phyloP scores from a whole-genome alignment of 768 basidiomycete genomes.

The Lentinula sp. region DNA sequence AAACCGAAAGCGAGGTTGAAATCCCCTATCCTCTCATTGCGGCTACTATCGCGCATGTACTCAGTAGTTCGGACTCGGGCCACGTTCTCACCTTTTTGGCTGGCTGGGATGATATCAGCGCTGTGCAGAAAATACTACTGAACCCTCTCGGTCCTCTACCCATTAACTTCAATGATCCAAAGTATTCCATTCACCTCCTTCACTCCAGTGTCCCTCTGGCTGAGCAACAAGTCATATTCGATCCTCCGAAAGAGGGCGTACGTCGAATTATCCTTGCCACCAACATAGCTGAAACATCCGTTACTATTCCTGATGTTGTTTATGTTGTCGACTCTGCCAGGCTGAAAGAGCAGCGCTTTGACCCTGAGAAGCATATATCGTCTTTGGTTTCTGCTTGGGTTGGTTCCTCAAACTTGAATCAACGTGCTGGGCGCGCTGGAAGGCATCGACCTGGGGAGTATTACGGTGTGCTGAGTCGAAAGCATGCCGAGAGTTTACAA shows the following conservation, averaged over 20 bases:
- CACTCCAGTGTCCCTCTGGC: constrained; percentile 86
- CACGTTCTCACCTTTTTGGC: constrained; percentile 89
- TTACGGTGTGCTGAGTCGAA: constrained; percentile 71
- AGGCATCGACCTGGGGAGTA: constrained; percentile 90
- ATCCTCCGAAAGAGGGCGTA: constrained; percentile 69
- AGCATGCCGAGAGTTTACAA: constrained; percentile 53
- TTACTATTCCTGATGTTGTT: constrained; percentile 93
- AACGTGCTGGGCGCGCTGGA: constrained; percentile 89
- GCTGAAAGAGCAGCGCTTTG: constrained; percentile 85
- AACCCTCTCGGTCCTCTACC: constrained; percentile 43
- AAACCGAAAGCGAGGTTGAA: constrained; percentile 53
- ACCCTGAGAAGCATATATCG: constrained; percentile 84
- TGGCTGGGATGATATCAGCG: constrained; percentile 88
- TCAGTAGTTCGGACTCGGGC: constrained; percentile 69
- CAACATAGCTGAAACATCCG: constrained; percentile 92
- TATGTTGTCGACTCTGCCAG: constrained; percentile 89
- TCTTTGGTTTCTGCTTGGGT: constrained; percentile 90
- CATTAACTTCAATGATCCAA: constrained; percentile 55
- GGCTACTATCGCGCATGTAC: constrained; percentile 72
- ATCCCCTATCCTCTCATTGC: constrained; percentile 79
- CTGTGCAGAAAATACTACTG: constrained; percentile 60
- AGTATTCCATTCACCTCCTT: constrained; percentile 71
- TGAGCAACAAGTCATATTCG: constrained; percentile 88
- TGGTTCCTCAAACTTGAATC: constrained; percentile 84
- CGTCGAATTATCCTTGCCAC: constrained; percentile 90